Conservation (phyloP, 345 rosid species). For the Hibiscus syriacus region DNA sequence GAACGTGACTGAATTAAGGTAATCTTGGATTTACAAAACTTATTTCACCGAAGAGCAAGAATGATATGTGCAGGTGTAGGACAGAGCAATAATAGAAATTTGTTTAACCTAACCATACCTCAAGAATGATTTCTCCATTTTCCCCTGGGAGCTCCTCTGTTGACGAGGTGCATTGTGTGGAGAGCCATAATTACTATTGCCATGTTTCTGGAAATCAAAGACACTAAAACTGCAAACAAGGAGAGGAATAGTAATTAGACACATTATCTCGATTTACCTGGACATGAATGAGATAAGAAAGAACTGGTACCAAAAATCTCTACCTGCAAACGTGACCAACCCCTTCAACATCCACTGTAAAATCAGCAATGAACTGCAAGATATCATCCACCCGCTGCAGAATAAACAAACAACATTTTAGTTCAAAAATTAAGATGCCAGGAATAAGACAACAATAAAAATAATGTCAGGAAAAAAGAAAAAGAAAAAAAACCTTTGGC, state of each 20-base stretch:
- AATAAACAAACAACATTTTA: slow-evolving; percentile 10
- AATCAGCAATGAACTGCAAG: slow-evolving; percentile 76
- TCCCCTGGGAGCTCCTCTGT: slow-evolving; percentile 90
- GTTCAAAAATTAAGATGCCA: slow-evolving; percentile 10
- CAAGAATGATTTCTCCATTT: slow-evolving; percentile 96
- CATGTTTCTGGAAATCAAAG: slow-evolving; percentile 80
- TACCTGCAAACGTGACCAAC: slow-evolving; percentile 99
- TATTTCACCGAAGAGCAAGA: not conserved
- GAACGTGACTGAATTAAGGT: not conserved
- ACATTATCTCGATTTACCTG: not conserved
- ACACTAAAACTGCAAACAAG: slow-evolving; percentile 64
- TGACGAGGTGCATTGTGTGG: slow-evolving; percentile 40
- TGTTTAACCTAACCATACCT: slow-evolving; percentile 39
- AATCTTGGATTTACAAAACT: not conserved
- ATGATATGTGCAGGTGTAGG: not conserved
- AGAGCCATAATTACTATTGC: slow-evolving; percentile 81
- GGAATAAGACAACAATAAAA: not conserved
- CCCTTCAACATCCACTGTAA: slow-evolving; percentile 82
- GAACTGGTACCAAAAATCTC: not conserved
- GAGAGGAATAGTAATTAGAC: not conserved
- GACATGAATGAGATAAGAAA: not conserved
- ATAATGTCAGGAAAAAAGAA: not conserved
- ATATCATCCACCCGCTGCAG: slow-evolving; percentile 95
- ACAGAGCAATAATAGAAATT: not conserved
- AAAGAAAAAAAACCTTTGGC: slow-evolving; percentile 56